Percentiles rank a stretch among this genome's conserved stretches.
Conservation (phyloP, 306 rosid genomes). For the Comarum palustre region DNA sequence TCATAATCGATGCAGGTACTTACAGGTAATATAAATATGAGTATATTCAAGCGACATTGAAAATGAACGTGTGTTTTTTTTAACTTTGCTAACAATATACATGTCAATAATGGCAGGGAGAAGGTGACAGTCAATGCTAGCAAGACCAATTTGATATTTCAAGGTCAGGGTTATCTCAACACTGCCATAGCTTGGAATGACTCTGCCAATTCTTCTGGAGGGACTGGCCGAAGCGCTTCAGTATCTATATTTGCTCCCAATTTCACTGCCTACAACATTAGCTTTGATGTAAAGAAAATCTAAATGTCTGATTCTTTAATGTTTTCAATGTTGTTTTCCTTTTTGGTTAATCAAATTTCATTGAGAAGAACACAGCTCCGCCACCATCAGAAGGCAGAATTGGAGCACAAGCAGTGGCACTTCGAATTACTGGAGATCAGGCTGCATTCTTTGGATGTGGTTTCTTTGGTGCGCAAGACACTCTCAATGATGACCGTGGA, state of each 20-base stretch:
- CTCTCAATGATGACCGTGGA: conserved; percentile 66
- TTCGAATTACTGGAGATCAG: conserved; percentile 61
- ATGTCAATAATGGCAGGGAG: conserved; percentile 42
- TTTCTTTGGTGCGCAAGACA: conserved; percentile 87
- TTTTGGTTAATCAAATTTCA: not conserved
- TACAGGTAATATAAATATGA: conserved; percentile 29
- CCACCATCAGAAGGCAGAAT: conserved; percentile 48
- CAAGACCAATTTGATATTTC: conserved; percentile 66
- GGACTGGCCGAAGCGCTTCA: conserved; percentile 57
- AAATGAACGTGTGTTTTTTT: too few relatives aligned
- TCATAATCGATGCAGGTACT: conserved; percentile 49
- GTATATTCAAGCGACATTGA: too few relatives aligned
- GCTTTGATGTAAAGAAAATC: conserved; percentile 51
- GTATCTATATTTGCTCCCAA: conserved; percentile 55
- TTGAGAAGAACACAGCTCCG: conserved; percentile 59
- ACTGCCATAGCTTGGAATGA: conserved; percentile 77
- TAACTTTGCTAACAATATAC: not conserved
- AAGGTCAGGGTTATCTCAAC: conserved; percentile 68
- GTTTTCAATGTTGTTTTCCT: not conserved
- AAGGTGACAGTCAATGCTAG: conserved; percentile 56
- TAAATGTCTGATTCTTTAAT: not conserved
- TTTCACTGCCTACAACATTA: conserved; percentile 71
- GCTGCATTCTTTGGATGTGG: conserved; percentile 77
- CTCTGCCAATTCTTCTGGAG: conserved; percentile 74
- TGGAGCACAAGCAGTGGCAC: conserved; percentile 82